Percentiles rank a stretch among this genome's conserved stretches.
Evolutionary conservation across 805 yeast species (phyloP).

Genomic region (Candida multigemmis): DNA sequence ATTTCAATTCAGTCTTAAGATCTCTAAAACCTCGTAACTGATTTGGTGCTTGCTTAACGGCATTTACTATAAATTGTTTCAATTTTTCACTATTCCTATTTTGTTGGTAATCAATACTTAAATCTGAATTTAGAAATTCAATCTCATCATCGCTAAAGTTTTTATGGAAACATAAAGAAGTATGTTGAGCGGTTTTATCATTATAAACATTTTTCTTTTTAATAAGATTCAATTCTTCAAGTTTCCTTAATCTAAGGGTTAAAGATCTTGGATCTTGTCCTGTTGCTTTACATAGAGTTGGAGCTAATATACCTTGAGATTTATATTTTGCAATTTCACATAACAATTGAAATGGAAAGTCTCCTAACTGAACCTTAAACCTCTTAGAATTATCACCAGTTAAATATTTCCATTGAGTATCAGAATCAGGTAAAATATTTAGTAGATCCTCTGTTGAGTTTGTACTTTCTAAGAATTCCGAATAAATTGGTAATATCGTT

Average conservation of each 20-base stretch:
- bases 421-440: constrained; percentile 35
- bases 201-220: constrained; percentile 25
- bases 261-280: constrained; percentile 67
- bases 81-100: constrained; percentile 20
- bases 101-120: constrained; percentile 14
- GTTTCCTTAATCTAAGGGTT: constrained; percentile 49
- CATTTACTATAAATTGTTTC: constrained; percentile 32
- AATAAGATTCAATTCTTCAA: constrained; percentile 43
- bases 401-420: constrained; percentile 47
- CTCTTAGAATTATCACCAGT: constrained; percentile 43
- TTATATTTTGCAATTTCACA: constrained; percentile 53
- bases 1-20: constrained; percentile 48
- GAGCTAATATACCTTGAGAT: constrained; percentile 48
- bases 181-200: constrained; percentile 36
- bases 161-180: constrained; percentile 44
- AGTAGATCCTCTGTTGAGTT: constrained; percentile 8
- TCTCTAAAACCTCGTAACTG: constrained; percentile 53
- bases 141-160: constrained; percentile 28
- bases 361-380: constrained; percentile 46
- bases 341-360: constrained; percentile 42
- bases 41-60: constrained; percentile 50
- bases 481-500: constrained; percentile 10
- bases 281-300: constrained; percentile 45
- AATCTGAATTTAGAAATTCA: constrained; percentile 11
- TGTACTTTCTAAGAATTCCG: constrained; percentile 8